A percentile compares a stretch with the other conserved stretches of the same genome.
These are phyloP conservation scores for Cymbopogon citratus DNA, from an alignment of 176 grass and related monocot genomes.

Conservation along the genomic window DNA sequence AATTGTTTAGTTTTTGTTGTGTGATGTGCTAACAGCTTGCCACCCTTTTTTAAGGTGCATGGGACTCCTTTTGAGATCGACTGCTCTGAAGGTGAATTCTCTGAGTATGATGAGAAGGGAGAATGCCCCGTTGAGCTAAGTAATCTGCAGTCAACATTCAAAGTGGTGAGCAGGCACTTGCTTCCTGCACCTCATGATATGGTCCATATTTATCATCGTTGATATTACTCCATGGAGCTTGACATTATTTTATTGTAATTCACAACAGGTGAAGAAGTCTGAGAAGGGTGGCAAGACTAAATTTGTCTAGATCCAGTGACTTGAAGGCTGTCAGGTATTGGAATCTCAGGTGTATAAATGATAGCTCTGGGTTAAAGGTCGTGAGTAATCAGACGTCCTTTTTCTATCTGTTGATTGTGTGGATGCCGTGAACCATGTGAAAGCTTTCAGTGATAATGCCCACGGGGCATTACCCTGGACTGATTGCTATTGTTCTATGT, in stretches of 20 bases:
- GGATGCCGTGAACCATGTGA: neutral
- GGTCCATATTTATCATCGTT: neutral
- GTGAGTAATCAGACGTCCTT: neutral
- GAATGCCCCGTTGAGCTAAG: conserved; percentile 65
- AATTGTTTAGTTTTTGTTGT: neutral
- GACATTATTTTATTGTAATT: conserved; percentile 12
- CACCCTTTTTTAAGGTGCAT: conserved; percentile 32
- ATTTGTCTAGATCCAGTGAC: conserved; percentile 22
- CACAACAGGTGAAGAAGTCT: conserved; percentile 38
- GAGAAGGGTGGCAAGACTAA: conserved; percentile 30
- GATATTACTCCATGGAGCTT: neutral
- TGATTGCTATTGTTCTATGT: neutral
- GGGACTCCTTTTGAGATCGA: conserved; percentile 74
- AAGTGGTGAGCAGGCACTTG: conserved; percentile 59
- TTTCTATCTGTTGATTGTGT: neutral
- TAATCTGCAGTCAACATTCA: conserved; percentile 66
- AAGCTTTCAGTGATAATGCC: neutral
- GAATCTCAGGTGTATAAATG: conserved; percentile 28
- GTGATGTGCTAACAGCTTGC: conserved; percentile 2
- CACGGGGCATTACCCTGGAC: neutral
- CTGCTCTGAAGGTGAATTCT: conserved; percentile 80
- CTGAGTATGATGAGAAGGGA: conserved; percentile 89
- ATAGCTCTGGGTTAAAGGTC: neutral
- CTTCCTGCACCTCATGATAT: neutral
- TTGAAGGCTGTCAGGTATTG: neutral